A percentile compares a stretch with the other conserved stretches of the same genome.
Conservation (phyloP, 2,329 filamentous ascomycete species). For the Ceratocystis cubensis region DNA sequence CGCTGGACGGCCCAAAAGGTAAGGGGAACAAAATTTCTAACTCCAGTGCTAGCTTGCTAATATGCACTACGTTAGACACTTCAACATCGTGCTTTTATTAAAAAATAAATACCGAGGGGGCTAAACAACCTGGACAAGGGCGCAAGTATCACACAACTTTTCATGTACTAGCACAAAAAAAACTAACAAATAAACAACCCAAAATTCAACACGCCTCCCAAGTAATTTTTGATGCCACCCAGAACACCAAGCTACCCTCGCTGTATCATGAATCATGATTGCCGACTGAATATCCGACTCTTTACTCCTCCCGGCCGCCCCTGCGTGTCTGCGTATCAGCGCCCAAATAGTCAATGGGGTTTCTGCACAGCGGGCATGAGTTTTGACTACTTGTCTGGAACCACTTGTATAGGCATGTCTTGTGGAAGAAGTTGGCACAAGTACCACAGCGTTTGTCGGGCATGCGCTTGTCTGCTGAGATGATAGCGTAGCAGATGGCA, state of each 20-base stretch:
- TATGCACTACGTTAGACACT: background rate
- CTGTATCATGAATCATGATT: background rate
- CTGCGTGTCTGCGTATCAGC: constrained; percentile 28
- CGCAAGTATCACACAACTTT: background rate
- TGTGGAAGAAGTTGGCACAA: constrained; percentile 90
- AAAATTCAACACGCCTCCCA: background rate
- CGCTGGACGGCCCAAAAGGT: constrained; percentile 51
- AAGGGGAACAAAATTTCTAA: background rate
- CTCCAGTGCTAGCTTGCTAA: background rate
- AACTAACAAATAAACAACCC: background rate
- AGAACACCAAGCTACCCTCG: background rate
- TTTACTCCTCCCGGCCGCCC: constrained; percentile 15
- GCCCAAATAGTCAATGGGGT: constrained; percentile 57
- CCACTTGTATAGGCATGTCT: constrained; percentile 86
- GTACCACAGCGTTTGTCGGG: constrained; percentile 86
- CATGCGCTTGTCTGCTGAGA: constrained; percentile 75
- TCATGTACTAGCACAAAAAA: background rate
- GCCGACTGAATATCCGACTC: background rate
- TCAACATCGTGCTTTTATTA: background rate
- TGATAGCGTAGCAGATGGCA: constrained; percentile 92
- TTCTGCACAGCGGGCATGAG: constrained; percentile 84
- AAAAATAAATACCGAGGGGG: background rate
- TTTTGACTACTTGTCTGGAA: constrained; percentile 88
- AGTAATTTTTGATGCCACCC: constrained; percentile 1
- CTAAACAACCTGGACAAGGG: background rate